Percentiles rank a stretch among this genome's conserved stretches.
Conservation (phyloP, 345 rosid species). For the Euphorbia peplus region DNA sequence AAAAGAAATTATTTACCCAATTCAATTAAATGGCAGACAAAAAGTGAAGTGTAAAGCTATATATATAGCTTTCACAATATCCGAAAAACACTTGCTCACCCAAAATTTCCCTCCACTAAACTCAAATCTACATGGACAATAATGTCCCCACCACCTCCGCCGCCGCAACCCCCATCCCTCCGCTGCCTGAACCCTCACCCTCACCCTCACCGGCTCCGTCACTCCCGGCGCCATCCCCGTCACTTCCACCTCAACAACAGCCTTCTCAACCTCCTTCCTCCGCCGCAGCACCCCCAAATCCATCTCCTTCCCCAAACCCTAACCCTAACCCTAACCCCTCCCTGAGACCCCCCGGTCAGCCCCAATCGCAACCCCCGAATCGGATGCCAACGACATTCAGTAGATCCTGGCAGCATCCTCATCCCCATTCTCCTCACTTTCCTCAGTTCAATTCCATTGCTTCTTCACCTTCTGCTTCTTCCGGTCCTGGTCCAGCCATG, state of each 20-base stretch:
- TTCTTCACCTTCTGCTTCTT: constrained; percentile 35
- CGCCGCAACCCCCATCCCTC: constrained; percentile 7
- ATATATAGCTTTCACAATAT: neutral
- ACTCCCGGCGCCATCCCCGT: neutral
- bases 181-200: constrained; percentile 10
- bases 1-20: too few species aligned
- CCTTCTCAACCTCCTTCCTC: constrained; percentile 29
- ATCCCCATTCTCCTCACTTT: constrained; percentile 39
- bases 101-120: constrained; percentile 7
- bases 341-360: constrained; percentile 21
- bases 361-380: constrained; percentile 32
- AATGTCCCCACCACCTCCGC: constrained; percentile 8
- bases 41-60: neutral
- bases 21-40: too few species aligned
- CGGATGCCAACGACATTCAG: constrained; percentile 37
- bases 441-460: constrained; percentile 39
- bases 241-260: constrained; percentile 11
- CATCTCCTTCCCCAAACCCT: constrained; percentile 26
- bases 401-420: constrained; percentile 70
- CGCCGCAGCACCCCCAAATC: constrained; percentile 12
- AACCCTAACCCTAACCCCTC: constrained; percentile 22
- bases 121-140: neutral
- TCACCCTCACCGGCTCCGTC: constrained; percentile 9
- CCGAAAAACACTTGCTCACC: neutral
- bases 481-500: constrained; percentile 21